Conservation (phyloP, 2,329 filamentous ascomycete genomes). For the Claviceps maximensis region DNA sequence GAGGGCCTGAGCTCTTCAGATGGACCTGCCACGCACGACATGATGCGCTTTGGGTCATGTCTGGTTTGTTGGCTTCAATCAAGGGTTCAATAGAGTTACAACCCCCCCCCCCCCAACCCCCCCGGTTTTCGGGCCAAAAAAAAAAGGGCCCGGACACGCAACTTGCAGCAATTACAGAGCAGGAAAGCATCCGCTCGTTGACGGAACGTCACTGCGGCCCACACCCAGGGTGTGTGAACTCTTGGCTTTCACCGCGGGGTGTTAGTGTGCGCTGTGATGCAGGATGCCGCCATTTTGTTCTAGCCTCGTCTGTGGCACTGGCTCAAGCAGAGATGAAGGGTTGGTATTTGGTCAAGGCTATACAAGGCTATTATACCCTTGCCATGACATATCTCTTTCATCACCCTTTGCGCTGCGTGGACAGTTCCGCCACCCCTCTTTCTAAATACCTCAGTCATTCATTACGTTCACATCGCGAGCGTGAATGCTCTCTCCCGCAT, state of each 20-base stretch:
- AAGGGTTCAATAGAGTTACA: not conserved
- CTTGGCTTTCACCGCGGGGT: not conserved
- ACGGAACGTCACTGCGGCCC: slow-evolving; percentile 1
- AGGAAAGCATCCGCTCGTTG: not conserved
- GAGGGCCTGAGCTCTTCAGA: not conserved
- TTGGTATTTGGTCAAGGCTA: not conserved
- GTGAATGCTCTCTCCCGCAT: not conserved
- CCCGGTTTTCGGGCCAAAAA: too few relatives aligned
- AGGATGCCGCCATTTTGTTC: slow-evolving; percentile 4
- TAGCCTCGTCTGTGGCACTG: slow-evolving; percentile 3
- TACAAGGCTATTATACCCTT: not conserved
- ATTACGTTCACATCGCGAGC: not conserved
- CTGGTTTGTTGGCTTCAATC: not conserved
- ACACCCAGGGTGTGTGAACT: not conserved
- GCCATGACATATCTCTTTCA: not conserved
- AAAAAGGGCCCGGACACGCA: not conserved
- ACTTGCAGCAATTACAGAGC: not conserved
- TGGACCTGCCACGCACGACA: not conserved
- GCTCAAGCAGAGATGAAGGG: not conserved
- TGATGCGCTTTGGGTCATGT: slow-evolving; percentile 2
- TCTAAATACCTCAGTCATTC: not conserved
- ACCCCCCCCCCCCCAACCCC: not conserved
- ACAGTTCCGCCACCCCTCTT: not conserved
- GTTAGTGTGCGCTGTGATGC: slow-evolving; percentile 4
- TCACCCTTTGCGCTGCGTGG: not conserved